Base-by-base conservation (phyloP, 2,329 filamentous ascomycete species). In the Penicillium sp. region DNA sequence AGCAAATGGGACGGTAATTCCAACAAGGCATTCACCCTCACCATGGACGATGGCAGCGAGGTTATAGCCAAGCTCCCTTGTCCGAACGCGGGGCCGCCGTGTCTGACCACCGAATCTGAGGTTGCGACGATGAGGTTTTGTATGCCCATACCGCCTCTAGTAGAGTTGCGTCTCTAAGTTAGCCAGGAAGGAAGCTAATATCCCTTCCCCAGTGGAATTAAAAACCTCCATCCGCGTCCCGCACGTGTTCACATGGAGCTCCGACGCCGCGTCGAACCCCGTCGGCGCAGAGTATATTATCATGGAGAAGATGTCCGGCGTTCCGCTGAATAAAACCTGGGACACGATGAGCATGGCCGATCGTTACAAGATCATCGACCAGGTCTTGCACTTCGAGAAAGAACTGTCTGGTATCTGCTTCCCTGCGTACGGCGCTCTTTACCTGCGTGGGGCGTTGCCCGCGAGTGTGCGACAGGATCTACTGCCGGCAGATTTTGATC, bases 251-350 rank as follows among this genome's bases (percentile, higher is more conserved):
- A 63, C 69, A 47, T 78, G 75, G 67, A 75, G 69, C 26, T 61
- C 73, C 23, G 72, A 69, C 26, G 50, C 67, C 19, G 50, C 66
- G 17, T 66, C 72, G 3, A 78, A 76, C 66, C 56, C 69, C 7
- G 72, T 79, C n/a, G 76, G 75, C 1, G 72, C 69, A 3, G 76
- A 79, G 60, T 78, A 79, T 59, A 79, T 80, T 29, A 75, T 80
- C 62, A 78, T 79, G 71, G 73, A 78, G 67, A 74, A 77, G 61
- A 70, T 73, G 5, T 51, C 56, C 5, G 77, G 78, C 2, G 65
- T 76, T 60, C 58, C 66, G 21, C 66, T 79, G n/a, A 64, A 70
- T 46, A 50, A 73, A 59, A 67, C 38, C 59, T 75, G 72, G 74
- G 70, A 64, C 19, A 65, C 51, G 23, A 77, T 78, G 72, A 65